Evolutionary conservation across 1,284 basidiomycete species (phyloP).

Genomic region (Irpex sp.): DNA sequence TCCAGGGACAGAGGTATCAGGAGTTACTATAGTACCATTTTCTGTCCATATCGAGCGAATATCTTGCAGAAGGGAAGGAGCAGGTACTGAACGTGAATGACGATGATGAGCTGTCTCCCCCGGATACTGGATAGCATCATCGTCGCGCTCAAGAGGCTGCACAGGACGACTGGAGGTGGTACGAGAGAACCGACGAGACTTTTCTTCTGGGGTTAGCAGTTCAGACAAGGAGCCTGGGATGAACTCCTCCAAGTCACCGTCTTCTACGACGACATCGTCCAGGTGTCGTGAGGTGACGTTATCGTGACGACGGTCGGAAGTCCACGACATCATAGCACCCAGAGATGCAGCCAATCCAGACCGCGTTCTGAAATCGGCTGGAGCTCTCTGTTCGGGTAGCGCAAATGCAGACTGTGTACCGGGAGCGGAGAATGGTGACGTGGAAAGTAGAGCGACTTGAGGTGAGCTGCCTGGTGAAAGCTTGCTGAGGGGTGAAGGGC

Average conservation of each 20-base stretch:
- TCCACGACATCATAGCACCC: conserved; percentile 35
- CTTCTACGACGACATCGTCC: conserved; percentile 52
- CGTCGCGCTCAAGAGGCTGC: conserved; percentile 27
- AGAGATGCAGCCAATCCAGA: conserved; percentile 44
- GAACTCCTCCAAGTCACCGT: conserved; percentile 84
- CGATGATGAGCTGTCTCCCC: conserved; percentile 43
- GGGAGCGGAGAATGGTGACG: conserved; percentile 70
- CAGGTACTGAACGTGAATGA: conserved; percentile 76
- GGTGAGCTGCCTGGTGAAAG: conserved; percentile 53
- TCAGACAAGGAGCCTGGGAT: conserved; percentile 85
- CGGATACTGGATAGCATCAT: conserved; percentile 15
- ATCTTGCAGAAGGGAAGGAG: conserved; percentile 67
- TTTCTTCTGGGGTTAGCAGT: conserved; percentile 81
- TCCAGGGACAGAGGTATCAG: conserved; percentile 14
- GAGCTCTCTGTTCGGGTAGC: conserved; percentile 31
- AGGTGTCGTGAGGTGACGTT: conserved; percentile 16
- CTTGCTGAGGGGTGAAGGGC: conserved; percentile 29
- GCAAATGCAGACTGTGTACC: conserved; percentile 56
- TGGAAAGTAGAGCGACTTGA: conserved; percentile 37
- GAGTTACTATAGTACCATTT: conserved; percentile 26
- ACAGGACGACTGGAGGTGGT: conserved; percentile 43
- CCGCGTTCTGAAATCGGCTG: conserved; percentile 32
- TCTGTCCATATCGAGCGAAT: conserved; percentile 73
- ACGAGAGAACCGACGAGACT: conserved; percentile 72
- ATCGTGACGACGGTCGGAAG: conserved; percentile 21